phyloP scores from a whole-genome alignment of 2,329 filamentous ascomycete genomes.

The Alternaria gansuensis region DNA sequence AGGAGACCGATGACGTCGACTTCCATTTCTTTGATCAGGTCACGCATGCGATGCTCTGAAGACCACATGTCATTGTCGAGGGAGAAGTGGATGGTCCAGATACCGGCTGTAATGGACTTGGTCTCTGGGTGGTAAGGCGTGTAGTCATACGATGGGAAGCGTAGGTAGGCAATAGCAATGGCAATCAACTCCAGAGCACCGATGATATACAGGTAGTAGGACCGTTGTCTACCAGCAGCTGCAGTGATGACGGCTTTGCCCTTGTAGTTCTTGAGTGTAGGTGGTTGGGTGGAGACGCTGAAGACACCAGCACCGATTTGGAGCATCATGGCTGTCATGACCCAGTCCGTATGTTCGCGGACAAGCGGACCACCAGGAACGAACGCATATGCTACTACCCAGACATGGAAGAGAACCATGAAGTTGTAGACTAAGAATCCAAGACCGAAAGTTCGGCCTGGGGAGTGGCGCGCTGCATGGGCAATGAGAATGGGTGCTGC shows the following conservation, averaged over 20 bases:
- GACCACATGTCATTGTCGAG: conserved; percentile 99
- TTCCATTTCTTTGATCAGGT: conserved; percentile 91
- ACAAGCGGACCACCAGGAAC: conserved; percentile 93
- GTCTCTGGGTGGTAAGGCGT: conserved; percentile 87
- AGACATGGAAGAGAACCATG: conserved; percentile 95
- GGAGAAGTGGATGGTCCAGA: conserved; percentile 98
- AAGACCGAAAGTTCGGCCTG: conserved; percentile 82
- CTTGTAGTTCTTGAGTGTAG: conserved; percentile 51
- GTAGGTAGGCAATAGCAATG: conserved; percentile 80
- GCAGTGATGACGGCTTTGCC: conserved; percentile 59
- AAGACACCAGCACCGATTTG: conserved; percentile 86
- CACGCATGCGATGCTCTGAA: conserved; percentile 90
- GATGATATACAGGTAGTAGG: conserved; percentile 76
- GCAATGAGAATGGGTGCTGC: conserved; percentile 77
- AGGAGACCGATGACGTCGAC: conserved; percentile 96
- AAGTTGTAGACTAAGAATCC: conserved; percentile 94
- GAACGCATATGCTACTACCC: conserved; percentile 98
- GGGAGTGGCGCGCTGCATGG: conserved; percentile 78
- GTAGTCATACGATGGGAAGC: conserved; percentile 93
- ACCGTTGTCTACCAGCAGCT: conserved; percentile 64
- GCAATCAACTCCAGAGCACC: conserved; percentile 82
- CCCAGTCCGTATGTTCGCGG: conserved; percentile 93
- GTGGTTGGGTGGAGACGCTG: conserved; percentile 66
- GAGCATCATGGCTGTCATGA: conserved; percentile 88
- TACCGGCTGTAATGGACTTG: conserved; percentile 89